Base-by-base conservation (phyloP, 225 moss, liverwort and hornwort genomes). In the Thuidium tamariscinum region DNA sequence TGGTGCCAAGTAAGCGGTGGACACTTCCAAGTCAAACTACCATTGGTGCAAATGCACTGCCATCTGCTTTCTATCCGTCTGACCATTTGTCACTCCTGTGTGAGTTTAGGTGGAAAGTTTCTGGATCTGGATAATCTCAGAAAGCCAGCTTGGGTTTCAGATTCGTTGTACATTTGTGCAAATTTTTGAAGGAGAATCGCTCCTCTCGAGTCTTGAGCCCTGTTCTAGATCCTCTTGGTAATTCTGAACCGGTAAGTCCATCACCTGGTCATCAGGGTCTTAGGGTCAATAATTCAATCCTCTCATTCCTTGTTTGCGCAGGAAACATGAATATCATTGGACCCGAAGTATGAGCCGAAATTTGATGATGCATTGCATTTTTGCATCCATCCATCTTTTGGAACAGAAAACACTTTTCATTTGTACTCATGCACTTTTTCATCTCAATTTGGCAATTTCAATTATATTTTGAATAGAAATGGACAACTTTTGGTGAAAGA, bases 21-120 rank as follows among this genome's bases (percentile, higher is more conserved):
- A 44, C 77, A 55, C 56, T 92, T 55, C 95, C 93, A 26, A 92
- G 89, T 85, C 89, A 91, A 91, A 71, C 82, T 20, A 84, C 87
- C 49, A 86, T 96, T 67, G 95, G 95, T 86, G 37, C 57, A 29
- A 81, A 89, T 65, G 93, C 89, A 27, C 88, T 95, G 77, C 95
- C 95, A 42, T 92, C 92, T 62, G 87, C 87, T 26, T 54, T 85
- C 48, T 91, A 87, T 73, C 93, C 93, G 11, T 95, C 93, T 72
- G 95, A 95, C 85, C 94, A 95, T 89, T 59, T 95, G 73, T 84
- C 95, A 36, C 74, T 95, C 44, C 66, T 88, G 77, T 92, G 92
- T 26, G 92, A 95, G 52, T 90, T 91, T 52, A 62, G 56, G n/a
- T 95, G 95, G 95, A 92, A 74, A 84, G 79, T 16, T 79, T 85